A percentile compares a stretch with the other conserved stretches of the same genome.
These are phyloP conservation scores for Chytriomyces sp. DNA, from an alignment of 192 early-diverging fungal genomes.

Conservation along the genomic window DNA sequence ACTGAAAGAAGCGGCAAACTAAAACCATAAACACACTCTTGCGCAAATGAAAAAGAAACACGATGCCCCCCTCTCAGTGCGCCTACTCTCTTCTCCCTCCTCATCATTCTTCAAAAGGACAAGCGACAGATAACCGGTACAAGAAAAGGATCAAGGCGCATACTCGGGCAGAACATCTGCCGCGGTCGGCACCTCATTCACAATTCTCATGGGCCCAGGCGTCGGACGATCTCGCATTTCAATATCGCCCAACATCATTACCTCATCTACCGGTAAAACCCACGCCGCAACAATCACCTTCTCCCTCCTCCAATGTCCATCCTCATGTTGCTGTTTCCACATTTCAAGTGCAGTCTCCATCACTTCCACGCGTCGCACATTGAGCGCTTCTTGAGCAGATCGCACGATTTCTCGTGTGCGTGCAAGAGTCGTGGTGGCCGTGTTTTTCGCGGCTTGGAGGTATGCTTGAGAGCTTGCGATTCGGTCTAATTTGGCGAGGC, in stretches of 20 bases:
- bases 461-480: slow-evolving; percentile 26
- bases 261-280: slow-evolving; percentile 25
- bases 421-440: slow-evolving; percentile 8
- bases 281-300: slow-evolving; percentile 4
- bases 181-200: slow-evolving; percentile 34
- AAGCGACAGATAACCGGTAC: no score
- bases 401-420: slow-evolving; percentile 7
- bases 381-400: slow-evolving; percentile 23
- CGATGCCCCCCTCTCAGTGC: no score
- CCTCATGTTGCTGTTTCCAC: not conserved
- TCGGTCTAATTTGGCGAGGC: slow-evolving; percentile 14
- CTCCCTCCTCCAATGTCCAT: not conserved
- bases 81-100: no score
- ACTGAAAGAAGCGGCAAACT: no score
- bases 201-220: slow-evolving; percentile 29
- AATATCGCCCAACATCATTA: slow-evolving; percentile 19
- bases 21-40: no score
- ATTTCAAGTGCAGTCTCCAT: slow-evolving; percentile 32
- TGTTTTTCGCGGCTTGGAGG: slow-evolving; percentile 28
- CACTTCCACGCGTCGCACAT: slow-evolving; percentile 22
- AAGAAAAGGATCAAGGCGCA: slow-evolving; percentile 5
- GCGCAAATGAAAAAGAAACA: no score
- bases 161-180: slow-evolving; percentile 32
- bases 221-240: slow-evolving; percentile 22
- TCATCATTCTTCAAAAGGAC: no score